Evolutionary conservation across 805 yeast species (phyloP), one percentile per base, ranked within the genome.

Genomic region (Wickerhamiella allomyrinae): DNA sequence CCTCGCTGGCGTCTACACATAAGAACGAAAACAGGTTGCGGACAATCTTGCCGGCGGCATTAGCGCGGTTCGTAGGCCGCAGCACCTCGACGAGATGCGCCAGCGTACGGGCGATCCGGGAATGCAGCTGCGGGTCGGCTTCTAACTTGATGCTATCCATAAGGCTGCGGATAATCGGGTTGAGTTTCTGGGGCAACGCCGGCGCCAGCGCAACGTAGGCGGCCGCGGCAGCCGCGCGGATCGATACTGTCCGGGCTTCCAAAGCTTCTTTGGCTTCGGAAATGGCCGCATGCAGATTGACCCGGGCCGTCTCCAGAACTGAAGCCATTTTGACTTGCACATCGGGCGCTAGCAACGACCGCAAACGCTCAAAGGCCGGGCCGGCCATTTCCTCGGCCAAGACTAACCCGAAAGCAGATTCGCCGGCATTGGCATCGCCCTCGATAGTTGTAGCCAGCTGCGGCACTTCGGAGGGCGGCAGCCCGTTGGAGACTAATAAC

Each of bases 1-100:
- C 95, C 56, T 87, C 96, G 3, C 91, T 74, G 0, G 95, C 85
- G 57, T 89, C 98, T 24, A 87, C 95, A 63, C 98, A 91, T 40
- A 91, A 57, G 57, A 89, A 89, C 0, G 89, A 94, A 62, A 95
- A 83, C 43, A 93, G 63, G 55, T 91, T 91, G 57, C 84, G 89
- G 35, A 84, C 74, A 49, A 93, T 80, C 57, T 91, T 91, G 51
- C 84, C 93, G 2, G 89, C 76, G 1, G 89, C 91, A 29, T 76
- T 77, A n/a, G 57, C 58, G 55, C 86, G 85, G 7, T 73, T 75
- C 4, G 61, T 62, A 1, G 57, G 57, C 27, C 74, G 67, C 42
- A 93, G 70, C 47, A 72, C 71, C n/a, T 61, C 55, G 29, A 86
- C 73, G 41, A 91, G 67, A 25, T 64, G 60, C 7, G 87, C 71